Evolutionary conservation across 768 basidiomycete genomes (phyloP).

Genomic region (Suillus cothurnatus): DNA sequence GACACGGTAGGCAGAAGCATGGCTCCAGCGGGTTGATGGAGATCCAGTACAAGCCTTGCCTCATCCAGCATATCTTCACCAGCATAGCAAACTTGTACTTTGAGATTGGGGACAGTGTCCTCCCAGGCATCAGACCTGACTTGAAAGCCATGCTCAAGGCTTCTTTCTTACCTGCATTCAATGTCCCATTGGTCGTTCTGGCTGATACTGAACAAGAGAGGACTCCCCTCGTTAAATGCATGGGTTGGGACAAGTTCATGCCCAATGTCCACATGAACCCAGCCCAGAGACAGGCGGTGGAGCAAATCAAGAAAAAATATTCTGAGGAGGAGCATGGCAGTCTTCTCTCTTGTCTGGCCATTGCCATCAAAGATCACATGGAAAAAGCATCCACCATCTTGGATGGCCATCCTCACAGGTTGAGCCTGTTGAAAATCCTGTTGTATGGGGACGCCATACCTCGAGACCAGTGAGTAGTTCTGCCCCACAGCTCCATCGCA

Average conservation of each 20-base stretch:
- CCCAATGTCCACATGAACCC: not conserved
- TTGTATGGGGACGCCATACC: not conserved
- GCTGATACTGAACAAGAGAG: not conserved
- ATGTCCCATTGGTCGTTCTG: not conserved
- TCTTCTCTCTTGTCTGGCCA: no score
- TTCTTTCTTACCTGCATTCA: not conserved
- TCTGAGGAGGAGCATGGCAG: no score
- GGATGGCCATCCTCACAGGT: not conserved
- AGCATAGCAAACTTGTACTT: not conserved
- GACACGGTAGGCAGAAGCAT: not conserved
- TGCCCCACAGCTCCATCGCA: accelerated
- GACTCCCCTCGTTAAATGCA: not conserved
- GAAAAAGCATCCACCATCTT: not conserved
- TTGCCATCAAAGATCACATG: not conserved
- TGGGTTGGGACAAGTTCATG: not conserved
- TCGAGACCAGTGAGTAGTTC: not conserved
- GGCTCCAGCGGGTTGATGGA: not conserved
- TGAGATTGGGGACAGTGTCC: accelerated
- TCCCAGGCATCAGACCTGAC: not conserved
- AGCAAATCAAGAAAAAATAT: not conserved
- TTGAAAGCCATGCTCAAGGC: not conserved
- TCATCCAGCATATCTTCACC: not conserved
- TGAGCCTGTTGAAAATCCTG: not conserved
- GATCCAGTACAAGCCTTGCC: no score
- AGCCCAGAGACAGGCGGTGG: not conserved